Base-by-base conservation (phyloP, 768 basidiomycete genomes). In the Amanita rubescens region DNA sequence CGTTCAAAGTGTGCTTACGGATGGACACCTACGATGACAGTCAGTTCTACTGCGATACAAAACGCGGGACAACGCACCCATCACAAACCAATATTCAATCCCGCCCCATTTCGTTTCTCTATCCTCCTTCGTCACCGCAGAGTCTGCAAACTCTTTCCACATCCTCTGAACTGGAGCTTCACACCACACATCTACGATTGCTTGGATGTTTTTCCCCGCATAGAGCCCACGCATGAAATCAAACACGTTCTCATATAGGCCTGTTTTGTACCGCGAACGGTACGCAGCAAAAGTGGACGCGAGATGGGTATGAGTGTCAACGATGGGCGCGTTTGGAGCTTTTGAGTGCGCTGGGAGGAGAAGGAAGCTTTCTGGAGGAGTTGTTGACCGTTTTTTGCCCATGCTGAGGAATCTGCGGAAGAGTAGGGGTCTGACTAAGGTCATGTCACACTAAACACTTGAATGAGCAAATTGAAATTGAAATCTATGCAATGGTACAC, bases 261-360 rank as follows among this genome's bases (percentile, higher is more conserved):
- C 82, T 0, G 74, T 65, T 22, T 76, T 79, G 65, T 91, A 94
- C 51, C 79, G 81, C 34, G 60, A 63, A 27, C 74, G 72, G 64
- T 92, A 93, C 15, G 72, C 60, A 1, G 75, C 72, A 59, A 78
- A 93, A 0, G 90, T 94, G 0, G 85, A 80, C 8, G 84, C 73
- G n/a, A 93, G 70, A 60, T 93, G 91, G 0, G 88, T 90, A 69
- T 94, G 91, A 0, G 90, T 93, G 68, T 94, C 91, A 15, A 92
- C 73, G 59, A 93, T 80, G 4, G 71, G 61, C 57, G 61, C 20
- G 63, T 51, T 2, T 58, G 53, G 50, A 63, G 65, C 33, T 12
- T 32, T 49, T 3, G 47, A 22, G 38, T 55, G 65, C 19, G 64
- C 56, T 12, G 76, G 74, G 6, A 75, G 63, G 12, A 75, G 58